Base-by-base conservation (phyloP, 1,284 basidiomycete species). In the Ganoderma multipileum region DNA sequence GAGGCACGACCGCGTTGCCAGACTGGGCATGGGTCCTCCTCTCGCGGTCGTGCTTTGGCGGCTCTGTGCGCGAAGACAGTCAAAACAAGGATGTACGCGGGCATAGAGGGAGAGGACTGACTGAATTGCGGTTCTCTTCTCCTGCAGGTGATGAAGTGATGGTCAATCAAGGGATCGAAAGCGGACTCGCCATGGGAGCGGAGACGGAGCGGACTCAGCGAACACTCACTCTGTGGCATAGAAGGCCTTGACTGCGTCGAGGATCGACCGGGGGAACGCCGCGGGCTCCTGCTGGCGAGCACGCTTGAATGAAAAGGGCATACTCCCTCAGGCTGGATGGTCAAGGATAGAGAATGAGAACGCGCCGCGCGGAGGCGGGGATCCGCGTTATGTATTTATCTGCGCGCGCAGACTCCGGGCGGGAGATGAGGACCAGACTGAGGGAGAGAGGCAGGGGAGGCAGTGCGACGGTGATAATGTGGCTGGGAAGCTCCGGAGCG, bases 251-350 rank as follows among this genome's bases (percentile, higher is more conserved):
- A 73, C 72, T 26, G 70, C 72, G 63, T 73, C 72, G 62, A 73
- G 68, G 66, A 73, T 71, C 30, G 72, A 71, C 58, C 72, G 68
- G 60, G 69, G 70, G 63, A 73, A 73, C 61, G 69, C 72, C 23
- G 70, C 63, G 61, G 71, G 71, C 64, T 73, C 72, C 50, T 71
- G 66, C 60, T 73, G 70, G 66, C 70, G 72, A 61, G 72, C 68
- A 59, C 72, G 72, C 64, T 73, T 73, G 72, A 73, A 71, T 64
- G 70, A 61, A 68, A 73, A 71, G 70, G 72, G 72, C 72, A 73
- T 73, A 52, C 68, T 73, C 69, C 68, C 66, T 64, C 65, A 44
- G 57, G 52, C 58, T 39, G 66, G 63, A 38, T 66, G 62, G 54
- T 63, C 64, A 66, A 64, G 66, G 65, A 60, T 16, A 28, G 63